phyloP scores from a whole-genome alignment of 2,329 filamentous ascomycete genomes.

The Botrytis aclada region DNA sequence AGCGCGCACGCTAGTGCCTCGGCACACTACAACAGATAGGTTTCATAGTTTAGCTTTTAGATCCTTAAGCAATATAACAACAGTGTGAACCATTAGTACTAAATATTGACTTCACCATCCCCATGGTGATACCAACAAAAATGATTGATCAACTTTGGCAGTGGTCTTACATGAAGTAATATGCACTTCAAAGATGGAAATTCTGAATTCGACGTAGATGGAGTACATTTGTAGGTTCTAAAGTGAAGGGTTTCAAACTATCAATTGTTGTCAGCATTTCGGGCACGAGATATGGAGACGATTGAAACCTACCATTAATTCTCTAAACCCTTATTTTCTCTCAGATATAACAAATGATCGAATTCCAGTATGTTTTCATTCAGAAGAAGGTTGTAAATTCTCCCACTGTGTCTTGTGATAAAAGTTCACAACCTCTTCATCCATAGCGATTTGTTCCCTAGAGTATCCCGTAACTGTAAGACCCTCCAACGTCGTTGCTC shows the following conservation, averaged over 20 bases:
- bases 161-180: background rate
- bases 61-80: no score
- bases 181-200: background rate
- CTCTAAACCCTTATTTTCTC: background rate
- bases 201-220: background rate
- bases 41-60: no score
- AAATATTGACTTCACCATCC: no score
- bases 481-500: slow-evolving; percentile 30
- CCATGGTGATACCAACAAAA: no score
- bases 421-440: slow-evolving; percentile 32
- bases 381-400: slow-evolving; percentile 9
- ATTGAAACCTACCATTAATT: background rate
- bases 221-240: background rate
- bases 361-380: background rate
- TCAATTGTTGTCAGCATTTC: background rate
- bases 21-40: no score
- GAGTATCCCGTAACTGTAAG: slow-evolving; percentile 30
- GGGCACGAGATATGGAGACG: background rate
- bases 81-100: no score
- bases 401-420: slow-evolving; percentile 33
- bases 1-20: no score
- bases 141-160: background rate
- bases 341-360: background rate
- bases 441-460: slow-evolving; percentile 25
- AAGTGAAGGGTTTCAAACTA: background rate